phyloP scores from a whole-genome alignment of 768 basidiomycete species.

The Pisolithus marmoratus region DNA sequence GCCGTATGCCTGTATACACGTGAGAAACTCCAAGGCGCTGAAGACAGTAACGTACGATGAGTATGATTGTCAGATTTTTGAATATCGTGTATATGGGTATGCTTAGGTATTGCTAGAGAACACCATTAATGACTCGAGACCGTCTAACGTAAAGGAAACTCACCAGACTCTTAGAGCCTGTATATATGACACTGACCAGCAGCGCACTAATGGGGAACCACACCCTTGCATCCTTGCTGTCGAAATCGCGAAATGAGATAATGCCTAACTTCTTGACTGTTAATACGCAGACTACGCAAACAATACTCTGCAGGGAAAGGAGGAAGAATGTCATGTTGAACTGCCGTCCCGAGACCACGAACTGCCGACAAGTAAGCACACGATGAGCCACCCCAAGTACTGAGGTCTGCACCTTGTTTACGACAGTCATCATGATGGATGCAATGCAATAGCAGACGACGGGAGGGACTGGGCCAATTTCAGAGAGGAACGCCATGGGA shows the following conservation, averaged over 20 bases:
- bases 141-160: conserved; percentile 27
- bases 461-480: conserved; percentile 58
- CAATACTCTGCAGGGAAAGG: conserved; percentile 82
- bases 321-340: conserved; percentile 98
- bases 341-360: conserved; percentile 85
- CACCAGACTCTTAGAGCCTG: conserved; percentile 94
- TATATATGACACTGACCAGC: conserved; percentile 94
- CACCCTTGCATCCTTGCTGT: conserved; percentile 73
- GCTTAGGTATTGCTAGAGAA: conserved; percentile 81
- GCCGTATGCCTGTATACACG: conserved; percentile 73
- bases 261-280: conserved; percentile 68
- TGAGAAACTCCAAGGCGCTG: neutral
- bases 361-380: conserved; percentile 41
- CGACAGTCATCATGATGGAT: conserved; percentile 93
- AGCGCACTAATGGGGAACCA: conserved; percentile 96
- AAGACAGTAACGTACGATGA: conserved; percentile 61
- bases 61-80: conserved; percentile 98
- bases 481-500: neutral
- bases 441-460: conserved; percentile 88
- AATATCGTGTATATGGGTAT: conserved; percentile 99
- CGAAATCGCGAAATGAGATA: conserved; percentile 82
- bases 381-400: neutral
- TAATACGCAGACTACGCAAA: conserved; percentile 77
- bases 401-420: conserved; percentile 72
- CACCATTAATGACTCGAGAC: neutral